Base-by-base conservation (phyloP, 1,284 basidiomycete species). In the Ganoderma boninense region DNA sequence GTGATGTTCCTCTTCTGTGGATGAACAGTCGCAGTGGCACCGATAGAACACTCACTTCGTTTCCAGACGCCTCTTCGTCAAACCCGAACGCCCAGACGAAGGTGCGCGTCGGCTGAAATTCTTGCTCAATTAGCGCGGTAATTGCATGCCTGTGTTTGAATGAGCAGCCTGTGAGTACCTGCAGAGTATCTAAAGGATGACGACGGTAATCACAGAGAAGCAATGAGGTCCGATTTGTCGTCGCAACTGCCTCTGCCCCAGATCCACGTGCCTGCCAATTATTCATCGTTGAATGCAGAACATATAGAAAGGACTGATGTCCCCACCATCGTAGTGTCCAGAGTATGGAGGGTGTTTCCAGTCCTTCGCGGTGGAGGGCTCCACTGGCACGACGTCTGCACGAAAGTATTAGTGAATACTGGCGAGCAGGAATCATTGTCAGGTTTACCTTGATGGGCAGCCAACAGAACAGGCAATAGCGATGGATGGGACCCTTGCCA, bases 41-140 rank as follows among this genome's bases (percentile, higher is more conserved):
- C 60, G n/a, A 23, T 23, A 40, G 8, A 60, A 49, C 79, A 77
- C 78, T 62, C 65, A 85, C 87, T 56, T 85, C 82, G 35, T 79
- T 77, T 4, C 90, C 89, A 23, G 84, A 81, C 1, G 83, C 79
- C 79, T 94, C 92, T 75, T 94, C 93, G 75, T 94, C 92, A 65
- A 89, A 89, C 13, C 93, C 93, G 65, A 87, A 89, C 1, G 88
- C 87, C 52, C 92, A 80, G n/a, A 94, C 82, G 54, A 94, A 81
- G 0, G 85, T 86, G 4, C 90, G 84, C 23, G 79, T 77, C 0
- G 89, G 90, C 26, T 81, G 69, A 73, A 89, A 91, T 29, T 82
- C 86, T 20, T 78, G 79, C 65, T 84, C 80, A 16, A 92, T 75
- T 1, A 92, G 80, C 0, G 84, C 80, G 72, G 91, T 88, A 5